Evolutionary conservation across 2,329 filamentous ascomycete species (phyloP), one percentile per base, ranked within the genome.

Genomic region (Cordyceps tenuipes): DNA sequence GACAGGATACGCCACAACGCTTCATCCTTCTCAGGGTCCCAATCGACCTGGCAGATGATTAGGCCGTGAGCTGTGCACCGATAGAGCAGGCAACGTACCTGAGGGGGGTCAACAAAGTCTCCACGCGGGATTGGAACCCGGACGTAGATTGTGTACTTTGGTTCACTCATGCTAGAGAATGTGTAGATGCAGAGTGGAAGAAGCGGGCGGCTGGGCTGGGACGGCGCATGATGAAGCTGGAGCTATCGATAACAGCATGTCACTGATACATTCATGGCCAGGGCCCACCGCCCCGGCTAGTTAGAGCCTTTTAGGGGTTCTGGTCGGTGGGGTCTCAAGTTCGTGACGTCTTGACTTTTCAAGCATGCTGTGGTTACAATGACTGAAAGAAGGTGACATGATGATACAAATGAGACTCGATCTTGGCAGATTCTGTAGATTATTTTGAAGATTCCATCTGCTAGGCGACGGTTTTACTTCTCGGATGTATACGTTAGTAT

Each of bases 1-100:
- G 91, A 96, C 6, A 97, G 82, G 56, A 96, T 85, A 72, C 90
- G 90, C 94, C 94, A 99, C 17, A 99, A 75, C 10, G 85, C 85
- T 62, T 90, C 88, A 69, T 97, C 94, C 72, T 97, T 97, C 23
- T 82, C 78, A 1, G 87, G 82, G 73, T 92, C 87, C 94, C 94
- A 99, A 72, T 91, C 85, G 59, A 94, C 86, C 91, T 95, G 61
- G 53, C 23, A 17, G 53, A 19, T 56, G 57, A 66, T 67, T 63
- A 72, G 69, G 64, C 48, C 63, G 61, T 61, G 34, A 61, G 58
- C 23, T 61, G 57, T 47, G 41, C n/a, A 52, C 23, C 23, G 15
- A 17, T 60, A 61, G 50, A 19, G 50, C 60, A 58, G 61, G 47
- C 54, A 62, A 71, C 82, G 71, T 81, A 92, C 92, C 64, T 88